phyloP scores from a whole-genome alignment of 768 basidiomycete genomes.

The Lanmaoa pseudosensibilis region DNA sequence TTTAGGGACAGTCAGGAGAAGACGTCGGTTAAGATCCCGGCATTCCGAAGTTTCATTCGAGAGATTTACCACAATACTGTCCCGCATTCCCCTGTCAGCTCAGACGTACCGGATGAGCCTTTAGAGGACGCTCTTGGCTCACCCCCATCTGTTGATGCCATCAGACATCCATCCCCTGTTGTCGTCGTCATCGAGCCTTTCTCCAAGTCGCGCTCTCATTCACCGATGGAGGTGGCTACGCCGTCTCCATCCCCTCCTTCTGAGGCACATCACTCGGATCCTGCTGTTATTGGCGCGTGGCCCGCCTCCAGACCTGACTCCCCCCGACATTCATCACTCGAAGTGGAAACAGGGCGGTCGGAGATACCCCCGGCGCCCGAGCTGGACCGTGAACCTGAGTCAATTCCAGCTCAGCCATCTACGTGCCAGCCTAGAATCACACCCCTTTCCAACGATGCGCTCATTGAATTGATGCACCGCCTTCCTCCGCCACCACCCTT shows the following conservation, averaged over 20 bases:
- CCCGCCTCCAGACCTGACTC: conserved; percentile 39
- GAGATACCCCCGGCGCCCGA: conserved; percentile 9
- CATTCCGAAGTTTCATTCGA: conserved; percentile 33
- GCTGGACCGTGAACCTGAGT: conserved; percentile 5
- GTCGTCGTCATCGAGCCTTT: conserved; percentile 15
- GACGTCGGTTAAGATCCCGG: conserved; percentile 30
- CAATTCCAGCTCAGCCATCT: background rate
- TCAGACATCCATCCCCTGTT: conserved; percentile 18
- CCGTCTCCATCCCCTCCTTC: conserved; percentile 33
- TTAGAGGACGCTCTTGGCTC: conserved; percentile 14
- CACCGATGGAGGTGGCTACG: conserved; percentile 50
- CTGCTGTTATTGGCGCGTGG: conserved; percentile 45
- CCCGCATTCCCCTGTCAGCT: conserved; percentile 11
- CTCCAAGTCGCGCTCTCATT: conserved; percentile 39
- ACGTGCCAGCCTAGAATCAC: conserved; percentile 13
- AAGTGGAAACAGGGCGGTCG: conserved; percentile 9
- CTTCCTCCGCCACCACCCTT: conserved; percentile 18
- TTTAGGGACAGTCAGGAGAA: conserved; percentile 17
- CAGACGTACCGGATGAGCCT: conserved; percentile 9
- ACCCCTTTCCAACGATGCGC: conserved; percentile 8
- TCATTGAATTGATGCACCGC: conserved; percentile 19
- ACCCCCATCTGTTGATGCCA: background rate
- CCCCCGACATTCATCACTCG: conserved; percentile 21
- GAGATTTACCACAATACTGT: conserved; percentile 23
- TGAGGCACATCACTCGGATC: conserved; percentile 33